Conservation (phyloP, 2,329 filamentous ascomycete genomes). For the Alternaria burnsii region DNA sequence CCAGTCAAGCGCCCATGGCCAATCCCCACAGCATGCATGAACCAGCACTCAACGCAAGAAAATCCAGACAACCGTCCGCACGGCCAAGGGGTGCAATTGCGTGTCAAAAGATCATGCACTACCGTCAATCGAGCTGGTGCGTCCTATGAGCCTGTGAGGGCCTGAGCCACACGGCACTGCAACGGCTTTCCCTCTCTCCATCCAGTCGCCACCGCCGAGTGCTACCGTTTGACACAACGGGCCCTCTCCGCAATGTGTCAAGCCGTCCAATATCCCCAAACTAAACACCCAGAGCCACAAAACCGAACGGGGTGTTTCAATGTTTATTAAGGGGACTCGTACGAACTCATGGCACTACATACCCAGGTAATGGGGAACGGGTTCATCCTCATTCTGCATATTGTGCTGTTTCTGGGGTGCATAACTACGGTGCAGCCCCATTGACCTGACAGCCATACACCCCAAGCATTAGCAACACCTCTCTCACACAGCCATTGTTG, state of each 20-base stretch:
- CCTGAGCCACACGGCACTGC: conserved; percentile 19
- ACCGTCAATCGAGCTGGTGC: conserved; percentile 15
- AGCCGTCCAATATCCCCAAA: conserved; percentile 10
- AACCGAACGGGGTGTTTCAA: conserved; percentile 10
- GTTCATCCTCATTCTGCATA: not conserved
- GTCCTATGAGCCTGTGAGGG: conserved; percentile 20
- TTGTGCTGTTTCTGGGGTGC: not conserved
- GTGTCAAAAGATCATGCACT: conserved; percentile 25
- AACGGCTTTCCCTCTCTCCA: conserved; percentile 1
- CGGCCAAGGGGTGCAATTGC: conserved; percentile 17
- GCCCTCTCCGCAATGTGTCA: conserved; percentile 9
- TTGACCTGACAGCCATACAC: not conserved
- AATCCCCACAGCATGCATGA: conserved; percentile 28
- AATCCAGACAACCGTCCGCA: conserved; percentile 10
- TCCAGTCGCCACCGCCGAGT: conserved; percentile 6
- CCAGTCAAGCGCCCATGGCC: conserved; percentile 19
- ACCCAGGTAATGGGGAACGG: not conserved
- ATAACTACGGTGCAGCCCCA: not conserved
- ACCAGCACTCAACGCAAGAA: conserved; percentile 19
- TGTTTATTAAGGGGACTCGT: conserved; percentile 12
- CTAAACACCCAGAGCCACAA: conserved; percentile 16
- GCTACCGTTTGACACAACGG: not conserved
- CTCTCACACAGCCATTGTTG: not conserved
- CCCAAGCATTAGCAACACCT: not conserved
- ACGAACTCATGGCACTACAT: not conserved